Base-by-base conservation (phyloP, 2,329 filamentous ascomycete species). In the Kalaharituber pfeilii region DNA sequence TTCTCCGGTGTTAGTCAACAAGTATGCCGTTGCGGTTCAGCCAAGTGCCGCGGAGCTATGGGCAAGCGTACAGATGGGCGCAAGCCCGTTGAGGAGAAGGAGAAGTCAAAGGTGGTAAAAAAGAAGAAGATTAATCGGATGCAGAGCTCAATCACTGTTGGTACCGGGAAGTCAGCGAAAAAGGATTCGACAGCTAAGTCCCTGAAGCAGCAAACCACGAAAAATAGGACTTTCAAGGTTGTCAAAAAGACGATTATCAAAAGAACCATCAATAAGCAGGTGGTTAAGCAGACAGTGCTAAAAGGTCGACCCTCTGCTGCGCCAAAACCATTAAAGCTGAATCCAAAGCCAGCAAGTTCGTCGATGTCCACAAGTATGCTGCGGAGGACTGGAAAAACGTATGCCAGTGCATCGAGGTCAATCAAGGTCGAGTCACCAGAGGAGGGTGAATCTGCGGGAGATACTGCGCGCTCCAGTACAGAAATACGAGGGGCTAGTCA, bases 1-100 rank as follows among this genome's bases (percentile, higher is more conserved):
- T 78, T 75, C 64, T 80, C 76, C 9, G 72, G 72, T 58, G 78
- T 78, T 63, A 80, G 79, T 60, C 76, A 79, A 30, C 79, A 82
- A 64, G 66, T 73, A 58, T 83, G 79, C 63, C 75, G 75, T 54
- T 83, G 79, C 63, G 79, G 79, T 27, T 72, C 77, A 7, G 65
- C 70, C 7, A 74, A 72, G 30, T 83, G 79, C 62, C 75, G 79
- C 58, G 80, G 79, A 49, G 72, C 79, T 36, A 69, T 83, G 30
- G 77, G 77, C 30, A 63, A 63, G 51, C 59, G 59, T 11, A 59
- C 58, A 29, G 63, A 65, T 2, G 56, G 53, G n/a, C 52, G 27
- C 22, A 55, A 55, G 52, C 56, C 42, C 18, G 11, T 22, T 13
- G 5, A 11, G 15, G 42, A 57, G 27, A 50, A 18, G 13, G 53